phyloP scores from a whole-genome alignment of 1,139 yeast genomes.

The Suhomyces maxii region DNA sequence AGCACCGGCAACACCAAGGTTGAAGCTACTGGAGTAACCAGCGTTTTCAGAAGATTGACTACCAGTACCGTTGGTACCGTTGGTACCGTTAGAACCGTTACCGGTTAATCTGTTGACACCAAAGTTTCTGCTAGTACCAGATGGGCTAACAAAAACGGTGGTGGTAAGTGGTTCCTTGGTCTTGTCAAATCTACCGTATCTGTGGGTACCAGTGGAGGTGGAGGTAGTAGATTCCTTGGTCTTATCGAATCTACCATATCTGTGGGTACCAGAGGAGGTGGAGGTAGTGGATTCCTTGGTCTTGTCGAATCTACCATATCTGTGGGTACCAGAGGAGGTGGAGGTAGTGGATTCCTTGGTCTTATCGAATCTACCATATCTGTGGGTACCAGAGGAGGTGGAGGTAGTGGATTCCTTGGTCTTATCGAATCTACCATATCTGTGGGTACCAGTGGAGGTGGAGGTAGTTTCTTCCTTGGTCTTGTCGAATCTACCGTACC shows the following conservation, averaged over 20 bases:
- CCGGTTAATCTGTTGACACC: constrained; percentile 12
- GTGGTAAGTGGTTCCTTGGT: constrained; percentile 27
- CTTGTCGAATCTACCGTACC: constrained; percentile 53
- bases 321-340: constrained; percentile 43
- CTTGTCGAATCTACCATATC: constrained; percentile 50
- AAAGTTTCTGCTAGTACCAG: constrained; percentile 8
- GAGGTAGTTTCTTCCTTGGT: constrained; percentile 38
- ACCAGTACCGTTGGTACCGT: constrained; percentile 16
- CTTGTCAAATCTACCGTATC: constrained; percentile 42
- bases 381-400: constrained; percentile 42
- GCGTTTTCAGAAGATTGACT: constrained; percentile 18
- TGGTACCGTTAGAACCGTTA: constrained; percentile 14
- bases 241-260: constrained; percentile 42
- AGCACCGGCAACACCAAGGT: constrained; percentile 37
- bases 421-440: constrained; percentile 42
- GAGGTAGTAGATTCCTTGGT: constrained; percentile 25
- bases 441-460: constrained; percentile 37
- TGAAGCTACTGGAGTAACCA: constrained; percentile 22
- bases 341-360: constrained; percentile 35
- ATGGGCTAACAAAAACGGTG: constrained; percentile 21
- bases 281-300: constrained; percentile 24
- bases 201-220: constrained; percentile 46
- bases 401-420: constrained; percentile 30
- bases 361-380: constrained; percentile 50
- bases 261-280: constrained; percentile 45